Conservation (phyloP, 352 stramenopile species). For the Pythium guiyangense region DNA sequence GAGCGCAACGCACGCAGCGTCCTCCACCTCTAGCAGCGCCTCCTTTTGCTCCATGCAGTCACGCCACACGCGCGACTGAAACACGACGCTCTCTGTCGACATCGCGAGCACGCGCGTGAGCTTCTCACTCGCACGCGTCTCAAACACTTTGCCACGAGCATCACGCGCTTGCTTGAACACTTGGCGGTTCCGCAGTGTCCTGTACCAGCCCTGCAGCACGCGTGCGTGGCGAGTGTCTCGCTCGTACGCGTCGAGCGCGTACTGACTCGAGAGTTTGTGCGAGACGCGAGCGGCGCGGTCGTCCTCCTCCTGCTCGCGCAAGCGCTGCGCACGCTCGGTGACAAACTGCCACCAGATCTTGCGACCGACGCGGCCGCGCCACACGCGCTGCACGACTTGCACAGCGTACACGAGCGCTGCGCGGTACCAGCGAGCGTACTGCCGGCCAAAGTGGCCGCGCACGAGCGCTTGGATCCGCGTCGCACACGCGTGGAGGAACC, state of each 20-base stretch:
- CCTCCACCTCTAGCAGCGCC: slow-evolving; percentile 35
- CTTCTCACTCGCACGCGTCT: slow-evolving; percentile 26
- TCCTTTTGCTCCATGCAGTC: slow-evolving; percentile 53
- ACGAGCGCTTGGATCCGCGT: slow-evolving; percentile 54
- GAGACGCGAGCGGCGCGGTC: slow-evolving; percentile 57
- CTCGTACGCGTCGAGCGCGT: slow-evolving; percentile 42
- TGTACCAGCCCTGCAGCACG: slow-evolving; percentile 63
- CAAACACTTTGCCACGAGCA: slow-evolving; percentile 14
- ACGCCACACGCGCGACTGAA: slow-evolving; percentile 65
- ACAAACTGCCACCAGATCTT: slow-evolving; percentile 54
- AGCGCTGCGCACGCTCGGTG: slow-evolving; percentile 30
- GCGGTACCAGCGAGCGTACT: slow-evolving; percentile 26
- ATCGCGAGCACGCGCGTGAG: slow-evolving; percentile 22
- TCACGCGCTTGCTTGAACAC: slow-evolving; percentile 41
- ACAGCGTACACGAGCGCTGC: slow-evolving; percentile 26
- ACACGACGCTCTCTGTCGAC: slow-evolving; percentile 41
- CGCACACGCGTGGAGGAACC: slow-evolving; percentile 32
- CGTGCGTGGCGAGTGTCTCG: slow-evolving; percentile 29
- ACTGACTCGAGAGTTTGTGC: slow-evolving; percentile 54
- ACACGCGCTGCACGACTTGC: slow-evolving; percentile 45
- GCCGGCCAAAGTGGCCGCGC: slow-evolving; percentile 43
- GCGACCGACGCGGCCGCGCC: slow-evolving; percentile 51
- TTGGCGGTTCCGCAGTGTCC: slow-evolving; percentile 50
- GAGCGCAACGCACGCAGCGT: slow-evolving; percentile 30
- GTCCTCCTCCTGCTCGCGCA: slow-evolving; percentile 46